Evolutionary conservation across 441 rosid genomes (phyloP).

Genomic region (Corymbia citriodora): DNA sequence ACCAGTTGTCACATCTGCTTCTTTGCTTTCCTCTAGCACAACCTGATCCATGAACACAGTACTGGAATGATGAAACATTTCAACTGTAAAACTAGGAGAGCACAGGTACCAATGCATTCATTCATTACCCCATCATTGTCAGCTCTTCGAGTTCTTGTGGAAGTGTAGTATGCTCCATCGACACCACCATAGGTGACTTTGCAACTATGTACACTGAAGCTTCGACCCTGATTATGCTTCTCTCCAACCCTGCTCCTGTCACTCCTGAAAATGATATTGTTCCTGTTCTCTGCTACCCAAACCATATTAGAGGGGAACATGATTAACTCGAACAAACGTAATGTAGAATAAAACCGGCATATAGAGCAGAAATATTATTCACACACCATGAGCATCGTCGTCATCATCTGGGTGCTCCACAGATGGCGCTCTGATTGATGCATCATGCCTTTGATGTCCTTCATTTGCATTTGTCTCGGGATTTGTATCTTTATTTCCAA

Average conservation of each 20-base stretch:
- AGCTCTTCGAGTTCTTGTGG: slow-evolving; percentile 48
- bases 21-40: slow-evolving; percentile 73
- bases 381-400: slow-evolving; percentile 44
- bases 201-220: slow-evolving; percentile 32
- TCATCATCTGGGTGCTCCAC: slow-evolving; percentile 77
- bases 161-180: slow-evolving; percentile 77
- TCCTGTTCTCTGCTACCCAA: slow-evolving; percentile 32
- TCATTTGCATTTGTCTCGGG: background rate
- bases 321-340: background rate
- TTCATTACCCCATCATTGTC: slow-evolving; percentile 63
- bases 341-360: background rate
- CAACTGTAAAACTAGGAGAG: background rate
- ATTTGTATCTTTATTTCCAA: slow-evolving; percentile 1
- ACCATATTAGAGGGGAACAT: background rate
- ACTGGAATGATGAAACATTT: background rate
- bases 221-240: slow-evolving; percentile 23
- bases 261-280: slow-evolving; percentile 19
- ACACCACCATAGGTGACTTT: slow-evolving; percentile 78
- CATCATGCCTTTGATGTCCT: background rate
- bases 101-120: background rate
- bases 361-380: background rate
- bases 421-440: slow-evolving; percentile 35
- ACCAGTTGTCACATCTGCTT: slow-evolving; percentile 73
- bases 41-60: slow-evolving; percentile 28
- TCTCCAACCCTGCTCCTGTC: slow-evolving; percentile 19